phyloP scores from a whole-genome alignment of 768 basidiomycete species.

The Boletus patriciae region DNA sequence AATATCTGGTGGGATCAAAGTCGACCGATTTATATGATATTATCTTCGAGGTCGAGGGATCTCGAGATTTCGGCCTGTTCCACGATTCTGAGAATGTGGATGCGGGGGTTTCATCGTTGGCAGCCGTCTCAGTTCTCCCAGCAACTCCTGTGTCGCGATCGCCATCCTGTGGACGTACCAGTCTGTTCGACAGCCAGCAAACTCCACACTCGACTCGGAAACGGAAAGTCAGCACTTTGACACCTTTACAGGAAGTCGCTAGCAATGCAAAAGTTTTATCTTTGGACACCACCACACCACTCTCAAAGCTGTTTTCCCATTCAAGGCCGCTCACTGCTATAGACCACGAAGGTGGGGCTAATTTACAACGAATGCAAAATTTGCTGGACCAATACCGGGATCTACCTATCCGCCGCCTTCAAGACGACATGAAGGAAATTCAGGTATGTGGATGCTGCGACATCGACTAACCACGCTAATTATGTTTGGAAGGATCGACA shows the following conservation, averaged over 20 bases:
- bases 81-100: slow-evolving; percentile 49
- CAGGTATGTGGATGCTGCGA: slow-evolving; percentile 47
- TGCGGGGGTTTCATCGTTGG: slow-evolving; percentile 9
- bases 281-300: slow-evolving; percentile 29
- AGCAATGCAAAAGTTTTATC: slow-evolving; percentile 30
- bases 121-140: slow-evolving; percentile 8
- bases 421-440: slow-evolving; percentile 81
- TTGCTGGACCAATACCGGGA: slow-evolving; percentile 63
- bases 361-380: slow-evolving; percentile 55
- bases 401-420: slow-evolving; percentile 63
- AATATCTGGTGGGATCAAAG: slow-evolving; percentile 72
- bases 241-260: slow-evolving; percentile 30
- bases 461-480: slow-evolving; percentile 1
- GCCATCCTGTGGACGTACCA: background rate
- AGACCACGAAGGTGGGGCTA: slow-evolving; percentile 40
- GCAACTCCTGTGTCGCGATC: slow-evolving; percentile 13
- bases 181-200: slow-evolving; percentile 11
- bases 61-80: slow-evolving; percentile 49
- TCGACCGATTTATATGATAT: slow-evolving; percentile 70
- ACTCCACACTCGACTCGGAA: slow-evolving; percentile 11
- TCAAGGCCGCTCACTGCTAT: slow-evolving; percentile 21
- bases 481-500: slow-evolving; percentile 57
- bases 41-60: slow-evolving; percentile 71
- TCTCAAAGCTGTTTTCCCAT: slow-evolving; percentile 29
- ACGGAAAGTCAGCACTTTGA: slow-evolving; percentile 30